Base-by-base conservation (phyloP, 2,329 filamentous ascomycete genomes). In the Arthrocladium fulminans region DNA sequence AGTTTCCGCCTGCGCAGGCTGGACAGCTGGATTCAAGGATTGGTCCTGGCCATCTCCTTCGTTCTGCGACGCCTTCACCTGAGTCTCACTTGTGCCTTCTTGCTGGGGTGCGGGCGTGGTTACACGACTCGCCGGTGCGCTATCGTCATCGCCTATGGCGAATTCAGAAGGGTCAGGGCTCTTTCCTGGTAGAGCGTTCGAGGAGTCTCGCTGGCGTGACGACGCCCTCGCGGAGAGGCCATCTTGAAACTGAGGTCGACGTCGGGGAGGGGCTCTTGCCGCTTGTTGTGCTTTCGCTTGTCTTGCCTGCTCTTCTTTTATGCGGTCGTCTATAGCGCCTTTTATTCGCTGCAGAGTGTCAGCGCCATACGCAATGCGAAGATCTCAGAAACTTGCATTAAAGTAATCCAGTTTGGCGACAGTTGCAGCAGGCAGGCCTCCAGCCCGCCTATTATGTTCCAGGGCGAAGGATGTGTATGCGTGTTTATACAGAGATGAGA, bases 241-340 rank as follows among this genome's bases (percentile, higher is more conserved):
- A 51, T 54, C 58, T 60, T 58, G 62, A 53, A 48, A 54, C 57
- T 60, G 59, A 63, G 63, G 47, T 30, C 56, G 52, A 37, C 55
- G 47, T 42, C 49, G 45, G 2, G 48, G 72, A 40, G 67, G 65
- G 42, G 72, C 76, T 53, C 61, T 68, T 6, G 73, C 69, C 46
- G 70, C 64, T 55, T 64, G 60, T 54, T 73, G 65, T 52, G 70
- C 62, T 47, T 74, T 57, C 17, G 57, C 52, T 63, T 88, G 84
- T 50, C 86, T 84, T 50, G 87, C 85, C 68, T 94, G 87, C 69
- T 96, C 89, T 70, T 95, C 88, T 60, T 88, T 86, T 61, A 96
- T 92, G 60, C 84, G 84, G 60, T 82, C 81, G 65, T 94, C 86
- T 65, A 94, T 88, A 51, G 84, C 85, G 60, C 84, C 86, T 70